Conservation (phyloP, 176 grass and related monocot species). For the Urochloa ruziziensis region DNA sequence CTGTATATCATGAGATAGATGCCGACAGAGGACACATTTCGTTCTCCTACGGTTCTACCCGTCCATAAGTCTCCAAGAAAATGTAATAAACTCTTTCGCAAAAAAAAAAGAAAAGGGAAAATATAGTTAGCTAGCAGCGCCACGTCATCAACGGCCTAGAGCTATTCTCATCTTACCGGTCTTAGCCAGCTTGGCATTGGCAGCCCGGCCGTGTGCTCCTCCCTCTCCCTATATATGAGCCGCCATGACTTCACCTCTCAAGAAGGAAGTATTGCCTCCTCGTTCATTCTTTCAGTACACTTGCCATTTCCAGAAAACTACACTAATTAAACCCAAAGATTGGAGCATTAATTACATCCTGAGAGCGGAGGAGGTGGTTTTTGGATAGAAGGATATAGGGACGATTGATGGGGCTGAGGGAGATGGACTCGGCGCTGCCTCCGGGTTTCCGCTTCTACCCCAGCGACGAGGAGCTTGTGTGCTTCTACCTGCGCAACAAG, state of each 20-base stretch:
- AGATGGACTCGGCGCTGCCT: conserved; percentile 57
- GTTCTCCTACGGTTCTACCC: neutral
- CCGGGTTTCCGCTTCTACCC: conserved; percentile 88
- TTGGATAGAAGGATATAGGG: too few relatives aligned
- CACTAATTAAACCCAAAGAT: neutral
- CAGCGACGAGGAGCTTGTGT: conserved; percentile 79
- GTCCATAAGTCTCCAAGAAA: neutral
- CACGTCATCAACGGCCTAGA: neutral
- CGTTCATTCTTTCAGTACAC: neutral
- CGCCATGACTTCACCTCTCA: neutral
- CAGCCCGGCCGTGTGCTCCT: neutral
- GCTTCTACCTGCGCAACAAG: conserved; percentile 82
- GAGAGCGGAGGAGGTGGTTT: too few relatives aligned
- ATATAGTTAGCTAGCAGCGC: neutral
- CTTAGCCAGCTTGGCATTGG: neutral
- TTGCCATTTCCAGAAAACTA: neutral
- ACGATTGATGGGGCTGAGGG: conserved; percentile 54
- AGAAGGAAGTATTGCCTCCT: neutral
- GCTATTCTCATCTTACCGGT: neutral
- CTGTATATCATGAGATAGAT: neutral
- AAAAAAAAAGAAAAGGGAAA: neutral
- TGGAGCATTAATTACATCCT: too few relatives aligned
- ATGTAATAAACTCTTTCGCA: neutral
- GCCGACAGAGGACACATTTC: neutral
- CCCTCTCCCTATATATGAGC: neutral